Evolutionary conservation across 306 rosid genomes (phyloP), one percentile per base, ranked within the genome.

Genomic region (Fragaria vesca): DNA sequence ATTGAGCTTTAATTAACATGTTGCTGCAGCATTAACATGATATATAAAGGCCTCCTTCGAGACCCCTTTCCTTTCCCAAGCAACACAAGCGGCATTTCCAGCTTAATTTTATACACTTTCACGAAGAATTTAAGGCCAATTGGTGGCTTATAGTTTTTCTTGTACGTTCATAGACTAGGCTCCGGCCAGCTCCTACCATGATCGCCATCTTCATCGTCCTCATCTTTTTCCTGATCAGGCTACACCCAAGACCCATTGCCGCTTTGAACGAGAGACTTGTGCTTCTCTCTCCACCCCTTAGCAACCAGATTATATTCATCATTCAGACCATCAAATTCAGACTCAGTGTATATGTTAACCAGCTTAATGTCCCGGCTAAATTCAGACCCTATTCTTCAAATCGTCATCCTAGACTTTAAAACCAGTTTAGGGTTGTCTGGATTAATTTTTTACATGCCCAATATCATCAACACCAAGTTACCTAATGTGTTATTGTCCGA

Each of bases 241-340:
- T 74, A 51, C 70, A 63, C 69, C 83, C 83, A 80, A 15, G 34
- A 34, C 5, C 83, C 83, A 11, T 80, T 51, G 4, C 26, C 69
- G 0, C 52, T n/a, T 54, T 80, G 83, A 26, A 54, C 40, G 75
- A 73, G 3, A 32, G 74, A 73, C 61, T 73, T 80, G 78, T 80
- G 67, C 69, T 80, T 54, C 61, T 54, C 74, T 2, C 48, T 52
- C 79, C 79, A 80, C 74, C 76, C 74, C 8, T 47, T 58, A 3
- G 24, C 21, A 58, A 80, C 61, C 2, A 26, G 10, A 5, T 13
- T 36, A 75, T 80, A 45, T 24, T 80, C 71, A 47, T 80, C 79
- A 43, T 43, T 38, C 42, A 38, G 42, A 38, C 47, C 52, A 51
- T 8, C 42, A 4, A 38, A 38, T 5, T 38, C 42, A 79, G 18